These are phyloP conservation scores for Arabis hirsuta DNA, from an alignment of 345 rosid genomes.

Conservation along the genomic window DNA sequence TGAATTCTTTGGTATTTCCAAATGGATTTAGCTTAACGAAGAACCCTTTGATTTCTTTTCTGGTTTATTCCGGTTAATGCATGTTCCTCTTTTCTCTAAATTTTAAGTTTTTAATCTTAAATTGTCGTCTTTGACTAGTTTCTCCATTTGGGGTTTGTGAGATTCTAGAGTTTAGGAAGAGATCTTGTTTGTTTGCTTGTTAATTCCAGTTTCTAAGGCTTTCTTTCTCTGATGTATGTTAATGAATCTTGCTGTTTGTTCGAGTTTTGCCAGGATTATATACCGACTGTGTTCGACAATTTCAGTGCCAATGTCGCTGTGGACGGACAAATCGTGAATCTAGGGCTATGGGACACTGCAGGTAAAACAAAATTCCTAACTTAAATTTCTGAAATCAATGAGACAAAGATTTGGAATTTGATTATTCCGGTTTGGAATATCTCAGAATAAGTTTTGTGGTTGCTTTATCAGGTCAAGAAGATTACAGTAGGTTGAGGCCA, in stretches of 20 bases:
- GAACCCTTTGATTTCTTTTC: background rate
- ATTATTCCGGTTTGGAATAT: too few relatives aligned
- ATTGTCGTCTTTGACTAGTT: background rate
- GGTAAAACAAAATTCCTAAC: conserved; percentile 48
- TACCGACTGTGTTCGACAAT: conserved; percentile 97
- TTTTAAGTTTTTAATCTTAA: background rate
- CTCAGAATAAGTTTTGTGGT: too few relatives aligned
- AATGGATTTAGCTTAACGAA: conserved; percentile 2
- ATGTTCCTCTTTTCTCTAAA: background rate
- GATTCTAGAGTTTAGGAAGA: background rate
- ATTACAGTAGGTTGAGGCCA: conserved; percentile 97
- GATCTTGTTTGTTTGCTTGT: background rate
- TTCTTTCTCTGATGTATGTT: conserved; percentile 28
- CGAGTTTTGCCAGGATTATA: conserved; percentile 67
- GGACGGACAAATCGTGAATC: conserved; percentile 87
- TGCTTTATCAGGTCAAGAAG: conserved; percentile 99
- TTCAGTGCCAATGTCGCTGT: conserved; percentile 98
- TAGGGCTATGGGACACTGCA: conserved; percentile 99
- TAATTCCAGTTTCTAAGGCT: conserved; percentile 7
- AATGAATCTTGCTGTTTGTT: conserved; percentile 11
- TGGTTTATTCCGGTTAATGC: conserved; percentile 11
- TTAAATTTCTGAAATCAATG: background rate
- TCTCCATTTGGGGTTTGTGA: background rate
- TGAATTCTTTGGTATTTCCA: conserved; percentile 17
- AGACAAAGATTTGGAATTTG: conserved; percentile 9